Evolutionary conservation across 192 early-diverging fungal species (phyloP).

Genomic region (Coemansia sp.): DNA sequence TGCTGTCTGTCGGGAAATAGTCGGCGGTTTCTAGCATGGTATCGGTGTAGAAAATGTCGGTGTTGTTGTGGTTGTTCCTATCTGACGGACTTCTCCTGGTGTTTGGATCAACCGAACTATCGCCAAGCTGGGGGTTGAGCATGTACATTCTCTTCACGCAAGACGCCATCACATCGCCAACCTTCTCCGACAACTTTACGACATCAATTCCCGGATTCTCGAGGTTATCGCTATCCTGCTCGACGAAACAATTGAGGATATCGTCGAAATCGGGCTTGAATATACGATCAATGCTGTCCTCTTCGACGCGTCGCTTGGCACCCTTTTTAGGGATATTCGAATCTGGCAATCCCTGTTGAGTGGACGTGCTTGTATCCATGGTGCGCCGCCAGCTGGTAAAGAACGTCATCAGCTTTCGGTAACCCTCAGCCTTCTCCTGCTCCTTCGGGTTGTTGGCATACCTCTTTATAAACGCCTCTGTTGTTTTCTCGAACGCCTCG

Average conservation of each 20-base stretch:
- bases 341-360: background rate
- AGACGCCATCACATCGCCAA: background rate
- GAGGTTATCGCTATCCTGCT: background rate
- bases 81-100: background rate
- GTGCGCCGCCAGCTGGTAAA: background rate
- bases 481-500: conserved; percentile 1
- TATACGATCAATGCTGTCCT: background rate
- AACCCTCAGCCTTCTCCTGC: conserved; percentile 4
- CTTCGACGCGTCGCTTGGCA: background rate
- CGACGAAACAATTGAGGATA: background rate
- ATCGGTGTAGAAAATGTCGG: conserved; percentile 51
- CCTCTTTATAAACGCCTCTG: conserved; percentile 1
- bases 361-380: background rate
- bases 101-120: background rate
- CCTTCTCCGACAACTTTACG: background rate
- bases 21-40: conserved; percentile 45
- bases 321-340: background rate
- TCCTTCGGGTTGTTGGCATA: conserved; percentile 6
- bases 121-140: conserved; percentile 10
- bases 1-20: conserved; percentile 73
- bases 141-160: conserved; percentile 5
- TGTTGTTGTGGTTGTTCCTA: conserved; percentile 21
- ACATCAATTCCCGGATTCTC: background rate
- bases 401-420: conserved; percentile 1
- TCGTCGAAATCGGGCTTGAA: background rate